Evolutionary conservation across 129 eudicot species (phyloP).

Genomic region (Helianthus tuberosus): DNA sequence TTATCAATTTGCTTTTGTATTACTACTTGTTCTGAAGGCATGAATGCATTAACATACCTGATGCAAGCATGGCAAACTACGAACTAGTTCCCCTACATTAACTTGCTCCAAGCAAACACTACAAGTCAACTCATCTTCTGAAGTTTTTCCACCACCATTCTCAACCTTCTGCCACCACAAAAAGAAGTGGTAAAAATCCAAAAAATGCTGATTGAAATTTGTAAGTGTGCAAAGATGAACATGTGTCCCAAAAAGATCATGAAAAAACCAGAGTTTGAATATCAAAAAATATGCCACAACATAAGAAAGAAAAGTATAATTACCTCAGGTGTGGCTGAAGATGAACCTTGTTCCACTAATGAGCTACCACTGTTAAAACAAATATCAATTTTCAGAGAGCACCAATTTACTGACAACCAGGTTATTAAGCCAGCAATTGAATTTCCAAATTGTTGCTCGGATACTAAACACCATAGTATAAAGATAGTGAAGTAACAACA

Average conservation of each 20-base stretch:
- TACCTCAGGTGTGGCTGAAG: constrained; percentile 67
- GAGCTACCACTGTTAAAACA: constrained; percentile 45
- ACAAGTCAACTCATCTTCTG: constrained; percentile 86
- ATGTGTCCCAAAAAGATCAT: background rate
- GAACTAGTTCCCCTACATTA: constrained; percentile 71
- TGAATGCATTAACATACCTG: constrained; percentile 49
- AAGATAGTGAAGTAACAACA: background rate
- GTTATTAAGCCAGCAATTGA: background rate
- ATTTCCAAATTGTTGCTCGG: background rate
- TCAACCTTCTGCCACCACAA: constrained; percentile 61
- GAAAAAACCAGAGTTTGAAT: background rate
- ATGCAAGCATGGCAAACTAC: constrained; percentile 94
- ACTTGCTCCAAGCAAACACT: constrained; percentile 98
- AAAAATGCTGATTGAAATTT: background rate
- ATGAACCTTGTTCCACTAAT: constrained; percentile 54
- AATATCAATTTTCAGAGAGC: constrained; percentile 6
- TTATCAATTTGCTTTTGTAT: background rate
- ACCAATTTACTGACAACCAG: constrained; percentile 12
- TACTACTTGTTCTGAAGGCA: background rate
- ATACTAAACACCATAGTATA: background rate
- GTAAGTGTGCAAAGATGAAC: background rate
- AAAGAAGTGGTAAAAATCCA: background rate
- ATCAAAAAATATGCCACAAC: background rate
- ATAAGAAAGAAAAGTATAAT: constrained; percentile 9
- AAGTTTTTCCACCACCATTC: constrained; percentile 43